These are phyloP conservation scores for Dactylellina drechsleri DNA, from an alignment of 2,329 filamentous ascomycete genomes.

Conservation along the genomic window DNA sequence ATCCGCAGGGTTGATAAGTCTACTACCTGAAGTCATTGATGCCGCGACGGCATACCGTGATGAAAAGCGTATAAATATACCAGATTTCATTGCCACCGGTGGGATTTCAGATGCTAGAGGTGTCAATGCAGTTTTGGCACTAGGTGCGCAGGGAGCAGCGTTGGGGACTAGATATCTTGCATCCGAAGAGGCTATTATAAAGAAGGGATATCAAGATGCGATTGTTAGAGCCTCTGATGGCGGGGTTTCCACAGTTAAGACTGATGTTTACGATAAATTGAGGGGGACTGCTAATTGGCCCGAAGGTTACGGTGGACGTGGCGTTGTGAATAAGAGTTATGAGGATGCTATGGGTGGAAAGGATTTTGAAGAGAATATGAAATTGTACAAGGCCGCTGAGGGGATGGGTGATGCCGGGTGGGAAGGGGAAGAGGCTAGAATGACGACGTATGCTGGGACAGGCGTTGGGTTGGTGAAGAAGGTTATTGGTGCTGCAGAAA, in stretches of 20 bases:
- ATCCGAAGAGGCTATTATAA: conserved; percentile 64
- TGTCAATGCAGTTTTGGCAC: conserved; percentile 60
- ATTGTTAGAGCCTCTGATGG: conserved; percentile 66
- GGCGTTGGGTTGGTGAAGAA: conserved; percentile 70
- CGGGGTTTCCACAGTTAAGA: conserved; percentile 65
- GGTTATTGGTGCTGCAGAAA: conserved; percentile 66
- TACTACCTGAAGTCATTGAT: conserved; percentile 61
- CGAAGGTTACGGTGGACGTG: conserved; percentile 68
- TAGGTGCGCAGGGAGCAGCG: conserved; percentile 63
- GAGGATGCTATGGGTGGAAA: conserved; percentile 62
- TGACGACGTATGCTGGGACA: conserved; percentile 73
- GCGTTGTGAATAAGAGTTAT: conserved; percentile 69
- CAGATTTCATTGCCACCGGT: conserved; percentile 59
- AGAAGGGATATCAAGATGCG: conserved; percentile 65
- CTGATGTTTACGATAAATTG: conserved; percentile 66
- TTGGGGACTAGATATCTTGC: conserved; percentile 67
- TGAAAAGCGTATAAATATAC: background rate
- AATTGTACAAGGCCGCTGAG: conserved; percentile 65
- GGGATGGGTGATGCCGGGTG: conserved; percentile 65
- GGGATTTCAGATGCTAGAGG: conserved; percentile 62
- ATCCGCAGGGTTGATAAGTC: conserved; percentile 60
- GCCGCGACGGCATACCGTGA: conserved; percentile 50
- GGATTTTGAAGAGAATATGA: conserved; percentile 62
- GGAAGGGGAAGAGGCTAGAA: conserved; percentile 59
- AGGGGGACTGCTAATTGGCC: conserved; percentile 71